phyloP scores from a whole-genome alignment of 805 yeast genomes.

The Sungouiozyma intestinalis region DNA sequence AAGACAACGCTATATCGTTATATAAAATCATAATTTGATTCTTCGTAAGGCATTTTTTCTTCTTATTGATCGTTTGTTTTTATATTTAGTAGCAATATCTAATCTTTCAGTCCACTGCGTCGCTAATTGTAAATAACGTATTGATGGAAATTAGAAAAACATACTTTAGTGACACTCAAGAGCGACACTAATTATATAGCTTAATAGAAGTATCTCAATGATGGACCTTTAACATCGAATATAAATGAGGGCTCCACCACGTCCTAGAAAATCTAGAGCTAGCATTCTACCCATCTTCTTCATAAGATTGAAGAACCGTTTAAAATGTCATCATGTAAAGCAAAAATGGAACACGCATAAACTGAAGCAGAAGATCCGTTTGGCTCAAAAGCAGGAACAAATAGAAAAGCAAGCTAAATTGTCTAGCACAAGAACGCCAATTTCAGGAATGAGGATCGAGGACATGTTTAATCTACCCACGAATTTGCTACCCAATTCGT shows the following conservation, averaged over 20 bases:
- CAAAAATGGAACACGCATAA: conserved; percentile 20
- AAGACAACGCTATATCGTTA: conserved; percentile 14
- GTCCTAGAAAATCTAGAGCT: conserved; percentile 20
- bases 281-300: conserved; percentile 10
- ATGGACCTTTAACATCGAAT: neutral
- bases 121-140: neutral
- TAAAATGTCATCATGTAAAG: conserved; percentile 11
- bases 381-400: neutral
- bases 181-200: neutral
- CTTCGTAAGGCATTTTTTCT: too few relatives aligned
- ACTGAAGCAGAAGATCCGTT: conserved; percentile 3
- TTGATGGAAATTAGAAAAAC: neutral
- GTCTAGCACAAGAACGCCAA: conserved; percentile 9
- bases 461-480: conserved; percentile 21
- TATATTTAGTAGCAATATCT: neutral
- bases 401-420: conserved; percentile 1
- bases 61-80: neutral
- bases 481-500: conserved; percentile 8
- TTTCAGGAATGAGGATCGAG: conserved; percentile 14
- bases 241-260: conserved; percentile 28
- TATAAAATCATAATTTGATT: too few relatives aligned
- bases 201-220: too few relatives aligned
- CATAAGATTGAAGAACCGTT: conserved; percentile 10
- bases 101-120: neutral
- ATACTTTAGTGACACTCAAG: neutral